Conservation (phyloP, 495 filamentous ascomycete genomes). For the Durotheca rogersii region DNA sequence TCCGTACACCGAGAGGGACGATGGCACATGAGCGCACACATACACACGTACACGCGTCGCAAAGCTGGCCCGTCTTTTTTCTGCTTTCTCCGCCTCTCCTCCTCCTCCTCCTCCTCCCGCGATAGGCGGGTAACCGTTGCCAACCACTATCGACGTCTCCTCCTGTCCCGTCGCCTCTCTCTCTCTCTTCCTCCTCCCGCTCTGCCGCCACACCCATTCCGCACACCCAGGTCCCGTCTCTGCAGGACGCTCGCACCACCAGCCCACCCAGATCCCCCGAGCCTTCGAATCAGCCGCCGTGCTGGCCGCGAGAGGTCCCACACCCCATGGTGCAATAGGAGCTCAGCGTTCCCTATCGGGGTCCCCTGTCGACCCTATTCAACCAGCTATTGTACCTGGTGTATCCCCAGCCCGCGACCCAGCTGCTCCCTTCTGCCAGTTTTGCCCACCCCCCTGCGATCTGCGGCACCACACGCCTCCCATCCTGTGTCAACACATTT, state of each 20-base stretch:
- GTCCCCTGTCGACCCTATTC: conserved; percentile 25
- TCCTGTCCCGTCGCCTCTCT: conserved; percentile 8
- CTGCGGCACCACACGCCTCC: conserved; percentile 43
- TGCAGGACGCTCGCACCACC: conserved; percentile 22
- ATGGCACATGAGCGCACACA: too few relatives aligned
- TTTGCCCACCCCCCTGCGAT: conserved; percentile 40
- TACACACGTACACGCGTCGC: too few relatives aligned
- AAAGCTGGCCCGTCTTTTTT: too few relatives aligned
- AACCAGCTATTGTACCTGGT: conserved; percentile 31
- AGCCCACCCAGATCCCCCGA: conserved; percentile 10
- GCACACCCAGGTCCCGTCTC: conserved; percentile 15
- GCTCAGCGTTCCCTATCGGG: conserved; percentile 31
- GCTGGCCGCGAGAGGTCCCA: conserved; percentile 16
- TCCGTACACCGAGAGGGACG: too few relatives aligned
- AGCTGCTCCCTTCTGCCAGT: conserved; percentile 13
- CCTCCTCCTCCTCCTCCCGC: neutral
- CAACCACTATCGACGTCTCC: neutral
- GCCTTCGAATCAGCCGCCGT: conserved; percentile 24
- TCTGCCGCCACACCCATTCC: conserved; percentile 9
- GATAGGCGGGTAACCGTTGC: neutral
- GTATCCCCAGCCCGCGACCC: conserved; percentile 25
- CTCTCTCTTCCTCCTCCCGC: neutral
- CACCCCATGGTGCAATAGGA: conserved; percentile 18
- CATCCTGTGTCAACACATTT: conserved; percentile 42
- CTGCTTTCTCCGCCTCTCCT: neutral